Base-by-base conservation (phyloP, 805 yeast species). In the Teunomyces lycoperdinae region DNA sequence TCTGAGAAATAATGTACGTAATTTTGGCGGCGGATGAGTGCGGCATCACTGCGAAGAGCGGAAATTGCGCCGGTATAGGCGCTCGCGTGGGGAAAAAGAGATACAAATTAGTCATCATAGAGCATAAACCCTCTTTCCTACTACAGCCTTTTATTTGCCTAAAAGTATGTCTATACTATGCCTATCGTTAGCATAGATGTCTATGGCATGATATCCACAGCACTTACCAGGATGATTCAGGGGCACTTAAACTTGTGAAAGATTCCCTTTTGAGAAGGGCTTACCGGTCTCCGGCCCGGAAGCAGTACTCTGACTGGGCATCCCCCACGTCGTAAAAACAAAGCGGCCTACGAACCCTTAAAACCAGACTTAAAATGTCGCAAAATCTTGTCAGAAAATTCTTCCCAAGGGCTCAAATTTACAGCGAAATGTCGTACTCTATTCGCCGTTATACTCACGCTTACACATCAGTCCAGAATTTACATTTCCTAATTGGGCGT, bases 401-500 rank as follows among this genome's bases (percentile, higher is more conserved):
- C n/a, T n/a, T 10, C 10, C 9, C 24, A 20, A 20, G 6, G 24
- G 24, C 24, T 20, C 24, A 4, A 20, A 5, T 20, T 20, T 20
- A 5, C 4, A 20, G 6, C 2, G 24, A 20, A 32, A 32, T 31
- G 13, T n/a, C 16, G 33, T 8, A 6, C 1, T 13, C 9, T 2
- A 3, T 13, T 17, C 9, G 13, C 11, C 2, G 7, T 26, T 17
- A 13, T 28, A 31, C 52, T 54, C 43, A 29, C 8, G 9, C 14
- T 49, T 40, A 43, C 46, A 6, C 31, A 32, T 32, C 47, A 40
- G 47, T 48, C 34, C 34, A 35, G 60, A 47, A 42, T 53, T 62
- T 65, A 64, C 67, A 58, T 62, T 65, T 51, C 71, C 71, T 67
- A 67, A 57, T 64, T 57, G 71, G 66, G 67, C 56, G 45, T 57